Conservation (phyloP, 495 filamentous ascomycete species). For the Aspergillus diversus region DNA sequence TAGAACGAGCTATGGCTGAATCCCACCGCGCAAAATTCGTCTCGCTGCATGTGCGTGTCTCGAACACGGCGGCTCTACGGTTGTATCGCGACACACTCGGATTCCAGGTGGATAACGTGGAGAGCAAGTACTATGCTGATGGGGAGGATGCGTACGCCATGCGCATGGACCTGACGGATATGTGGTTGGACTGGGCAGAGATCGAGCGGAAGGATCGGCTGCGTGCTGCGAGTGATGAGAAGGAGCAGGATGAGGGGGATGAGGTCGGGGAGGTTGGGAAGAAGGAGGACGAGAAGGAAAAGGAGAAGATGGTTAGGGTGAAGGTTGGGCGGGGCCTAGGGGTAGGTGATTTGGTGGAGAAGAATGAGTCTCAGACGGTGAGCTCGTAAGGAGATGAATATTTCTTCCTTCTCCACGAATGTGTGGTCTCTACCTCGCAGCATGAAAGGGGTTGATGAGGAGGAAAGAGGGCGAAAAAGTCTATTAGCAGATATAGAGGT, state of each 20-base stretch:
- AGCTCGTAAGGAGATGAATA: not conserved
- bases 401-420: no score
- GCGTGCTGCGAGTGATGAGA: constrained; percentile 44
- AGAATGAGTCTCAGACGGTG: constrained; percentile 56
- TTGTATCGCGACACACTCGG: constrained; percentile 92
- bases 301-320: constrained; percentile 62
- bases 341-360: constrained; percentile 84
- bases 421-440: no score
- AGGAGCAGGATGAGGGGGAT: constrained; percentile 55
- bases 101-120: constrained; percentile 88
- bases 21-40: constrained; percentile 90
- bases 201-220: constrained; percentile 46
- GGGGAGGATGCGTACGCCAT: constrained; percentile 96
- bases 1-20: constrained; percentile 96
- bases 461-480: no score
- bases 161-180: constrained; percentile 76
- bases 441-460: not conserved
- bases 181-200: constrained; percentile 54
- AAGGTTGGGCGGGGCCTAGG: constrained; percentile 81
- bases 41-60: constrained; percentile 91
- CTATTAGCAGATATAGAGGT: no score
- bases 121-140: constrained; percentile 96
- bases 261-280: constrained; percentile 56
- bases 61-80: constrained; percentile 85
- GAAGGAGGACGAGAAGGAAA: constrained; percentile 45